Evolutionary conservation across 495 filamentous ascomycete genomes (phyloP).

Genomic region (Aspergillus funiculosus): DNA sequence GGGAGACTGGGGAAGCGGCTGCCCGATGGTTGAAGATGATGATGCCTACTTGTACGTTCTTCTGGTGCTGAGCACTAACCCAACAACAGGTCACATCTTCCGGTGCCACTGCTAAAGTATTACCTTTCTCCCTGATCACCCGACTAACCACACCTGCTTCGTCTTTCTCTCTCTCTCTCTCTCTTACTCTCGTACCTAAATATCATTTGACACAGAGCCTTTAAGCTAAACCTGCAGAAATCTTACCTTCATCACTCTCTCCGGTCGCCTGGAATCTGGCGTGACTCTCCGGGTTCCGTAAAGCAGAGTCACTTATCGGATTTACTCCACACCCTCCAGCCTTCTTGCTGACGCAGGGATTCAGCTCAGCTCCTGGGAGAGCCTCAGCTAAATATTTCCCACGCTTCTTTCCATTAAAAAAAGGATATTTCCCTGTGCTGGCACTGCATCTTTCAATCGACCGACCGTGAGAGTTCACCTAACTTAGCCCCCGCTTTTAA

Average conservation of each 20-base stretch:
- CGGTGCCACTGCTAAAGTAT: neutral
- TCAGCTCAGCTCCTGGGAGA: slow-evolving; percentile 3
- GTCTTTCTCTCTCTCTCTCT: neutral
- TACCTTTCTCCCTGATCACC: slow-evolving; percentile 12
- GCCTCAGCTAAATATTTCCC: neutral
- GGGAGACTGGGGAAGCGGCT: slow-evolving; percentile 1
- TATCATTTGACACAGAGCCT: neutral
- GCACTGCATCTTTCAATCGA: neutral
- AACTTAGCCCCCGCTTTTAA: slow-evolving; percentile 1
- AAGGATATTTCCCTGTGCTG: neutral
- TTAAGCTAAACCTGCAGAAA: neutral
- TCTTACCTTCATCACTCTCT: neutral
- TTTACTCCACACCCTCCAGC: slow-evolving; percentile 3
- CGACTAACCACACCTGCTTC: slow-evolving; percentile 9
- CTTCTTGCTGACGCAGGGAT: neutral
- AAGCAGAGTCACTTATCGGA: slow-evolving; percentile 13
- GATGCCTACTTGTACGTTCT: too few relatives aligned
- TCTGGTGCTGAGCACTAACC: neutral
- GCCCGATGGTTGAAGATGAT: neutral
- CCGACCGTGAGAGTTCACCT: neutral
- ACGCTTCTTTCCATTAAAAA: neutral
- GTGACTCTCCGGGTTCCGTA: too few relatives aligned
- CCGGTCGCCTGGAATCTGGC: too few relatives aligned
- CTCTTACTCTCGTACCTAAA: too few relatives aligned
- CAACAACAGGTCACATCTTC: slow-evolving; percentile 3